Evolutionary conservation across 306 rosid species (phyloP).

Genomic region (Styphnolobium japonicum): DNA sequence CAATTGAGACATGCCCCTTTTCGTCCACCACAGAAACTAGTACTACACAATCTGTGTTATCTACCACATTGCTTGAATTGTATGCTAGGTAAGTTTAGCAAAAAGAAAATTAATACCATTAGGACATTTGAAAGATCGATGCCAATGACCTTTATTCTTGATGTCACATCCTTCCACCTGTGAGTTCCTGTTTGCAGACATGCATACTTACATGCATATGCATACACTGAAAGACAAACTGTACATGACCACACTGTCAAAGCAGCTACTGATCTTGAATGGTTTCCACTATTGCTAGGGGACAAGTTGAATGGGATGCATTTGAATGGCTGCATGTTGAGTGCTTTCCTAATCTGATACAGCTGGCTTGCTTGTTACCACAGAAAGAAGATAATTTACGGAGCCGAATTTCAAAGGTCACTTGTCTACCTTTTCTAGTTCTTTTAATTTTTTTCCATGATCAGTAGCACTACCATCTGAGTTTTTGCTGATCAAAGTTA

Average conservation of each 20-base stretch:
- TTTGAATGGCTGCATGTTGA: slow-evolving; percentile 94
- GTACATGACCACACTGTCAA: neutral
- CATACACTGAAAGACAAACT: neutral
- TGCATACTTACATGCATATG: neutral
- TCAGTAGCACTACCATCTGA: neutral
- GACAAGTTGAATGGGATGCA: slow-evolving; percentile 72
- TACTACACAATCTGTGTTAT: slow-evolving; percentile 45
- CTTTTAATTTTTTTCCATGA: neutral
- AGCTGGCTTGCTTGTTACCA: slow-evolving; percentile 78
- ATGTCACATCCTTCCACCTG: neutral
- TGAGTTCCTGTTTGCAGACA: too few species aligned
- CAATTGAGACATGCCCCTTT: slow-evolving; percentile 77
- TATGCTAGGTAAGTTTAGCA: slow-evolving; percentile 67
- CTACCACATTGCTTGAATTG: slow-evolving; percentile 72
- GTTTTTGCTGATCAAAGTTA: slow-evolving; percentile 29
- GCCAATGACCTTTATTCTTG: slow-evolving; percentile 5
- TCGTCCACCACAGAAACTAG: slow-evolving; percentile 57
- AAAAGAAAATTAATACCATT: slow-evolving; percentile 17
- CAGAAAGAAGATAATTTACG: slow-evolving; percentile 90
- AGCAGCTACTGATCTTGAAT: slow-evolving; percentile 26
- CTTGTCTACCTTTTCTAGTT: slow-evolving; percentile 24
- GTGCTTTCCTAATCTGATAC: slow-evolving; percentile 85
- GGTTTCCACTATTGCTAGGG: slow-evolving; percentile 57
- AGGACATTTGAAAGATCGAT: slow-evolving; percentile 22
- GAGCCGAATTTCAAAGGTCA: slow-evolving; percentile 75